Base-by-base conservation (phyloP, 345 rosid genomes). In the Syzygium aromaticum region DNA sequence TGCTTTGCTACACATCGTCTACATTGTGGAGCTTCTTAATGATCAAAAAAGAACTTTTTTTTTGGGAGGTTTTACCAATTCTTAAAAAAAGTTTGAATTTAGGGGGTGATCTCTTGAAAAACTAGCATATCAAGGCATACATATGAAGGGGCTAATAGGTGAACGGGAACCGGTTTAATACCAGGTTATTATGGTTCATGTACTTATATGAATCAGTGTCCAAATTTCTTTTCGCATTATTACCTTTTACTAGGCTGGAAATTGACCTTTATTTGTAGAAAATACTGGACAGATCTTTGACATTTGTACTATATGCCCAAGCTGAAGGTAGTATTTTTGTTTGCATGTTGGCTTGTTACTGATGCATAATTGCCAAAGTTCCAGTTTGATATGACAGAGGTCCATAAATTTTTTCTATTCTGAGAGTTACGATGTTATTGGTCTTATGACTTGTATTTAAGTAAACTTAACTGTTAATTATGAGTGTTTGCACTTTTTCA, bases 401-500 rank as follows among this genome's bases (percentile, higher is more conserved):
- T 84, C 86, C 46, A 53, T 28, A 40, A 27, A 16, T 13, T 86
- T 11, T 84, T 54, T 86, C 84, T 3, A 49, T 59, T 52, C 54
- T 4, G 38, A 64, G 1, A 33, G 82, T 83, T 33, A 43, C 15
- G 11, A 77, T 28, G 54, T 2, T 54, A 33, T 73, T 73, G 38
- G 49, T 22, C 80, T 73, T 73, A 49, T 38, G 14, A 38, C 49
- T 73, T 38, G 49, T 9, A 19, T 73, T 73, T 19, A 73, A 73
- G 46, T 53, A 63, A 53, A 53, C 12, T 78, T 25, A 15, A 52
- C 46, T 14, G 51, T 87, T 63, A 23, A 51, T 38, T 14, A 17
- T 17, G 51, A 46, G 61, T 28, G 64, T 87, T 57, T 52, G 33
- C 77, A 51, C 51, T 28, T 28, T 73, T 43, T 21, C 93, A 98